phyloP scores from a whole-genome alignment of 352 stramenopile genomes.

The Pythium monospermum region DNA sequence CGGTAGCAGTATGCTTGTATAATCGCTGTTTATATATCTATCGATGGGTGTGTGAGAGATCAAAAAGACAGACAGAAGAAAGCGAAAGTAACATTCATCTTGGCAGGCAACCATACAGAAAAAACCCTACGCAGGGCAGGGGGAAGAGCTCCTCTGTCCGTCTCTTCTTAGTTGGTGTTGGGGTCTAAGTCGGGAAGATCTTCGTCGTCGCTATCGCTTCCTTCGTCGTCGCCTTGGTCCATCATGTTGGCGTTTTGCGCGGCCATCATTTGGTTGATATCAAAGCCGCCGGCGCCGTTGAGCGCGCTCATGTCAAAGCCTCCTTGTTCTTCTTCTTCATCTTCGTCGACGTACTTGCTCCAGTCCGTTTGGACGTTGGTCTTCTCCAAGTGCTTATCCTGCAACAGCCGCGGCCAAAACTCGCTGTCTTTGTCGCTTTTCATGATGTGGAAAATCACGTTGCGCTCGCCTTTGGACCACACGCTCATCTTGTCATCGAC shows the following conservation, averaged over 20 bases:
- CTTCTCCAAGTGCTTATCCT: slow-evolving; percentile 96
- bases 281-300: slow-evolving; percentile 87
- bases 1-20: too few species aligned
- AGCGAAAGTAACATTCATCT: too few species aligned
- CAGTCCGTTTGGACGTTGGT: slow-evolving; percentile 96
- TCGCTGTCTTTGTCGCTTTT: slow-evolving; percentile 93
- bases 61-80: too few species aligned
- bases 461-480: slow-evolving; percentile 94
- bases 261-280: slow-evolving; percentile 94
- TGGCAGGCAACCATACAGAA: too few species aligned
- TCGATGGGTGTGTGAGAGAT: slow-evolving; percentile 3
- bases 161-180: too few species aligned
- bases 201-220: slow-evolving; percentile 74
- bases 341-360: slow-evolving; percentile 96
- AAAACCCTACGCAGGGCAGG: too few species aligned
- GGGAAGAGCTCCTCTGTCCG: too few species aligned
- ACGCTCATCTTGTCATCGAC: slow-evolving; percentile 87
- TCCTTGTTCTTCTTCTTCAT: slow-evolving; percentile 90
- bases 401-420: slow-evolving; percentile 95
- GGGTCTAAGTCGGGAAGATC: slow-evolving; percentile 83
- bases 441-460: slow-evolving; percentile 95
- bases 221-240: slow-evolving; percentile 68
- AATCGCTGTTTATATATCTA: background rate
- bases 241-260: slow-evolving; percentile 81
- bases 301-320: slow-evolving; percentile 87